These are phyloP conservation scores for Sanghuangporus weigelae DNA, from an alignment of 1,284 basidiomycete species.

Conservation along the genomic window DNA sequence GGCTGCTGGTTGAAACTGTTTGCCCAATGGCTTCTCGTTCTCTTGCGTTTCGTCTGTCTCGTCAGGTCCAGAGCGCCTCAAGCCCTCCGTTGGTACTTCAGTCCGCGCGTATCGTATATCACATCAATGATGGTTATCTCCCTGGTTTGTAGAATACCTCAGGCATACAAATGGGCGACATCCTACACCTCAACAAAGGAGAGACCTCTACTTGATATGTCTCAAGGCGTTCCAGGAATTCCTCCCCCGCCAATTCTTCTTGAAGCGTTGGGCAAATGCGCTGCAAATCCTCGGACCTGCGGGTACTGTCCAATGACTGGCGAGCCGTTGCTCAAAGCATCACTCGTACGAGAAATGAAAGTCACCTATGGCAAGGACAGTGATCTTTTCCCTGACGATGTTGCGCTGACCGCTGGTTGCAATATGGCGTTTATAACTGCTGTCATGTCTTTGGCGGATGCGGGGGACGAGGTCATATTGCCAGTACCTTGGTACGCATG, in stretches of 20 bases:
- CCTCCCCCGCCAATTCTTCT: conserved; percentile 56
- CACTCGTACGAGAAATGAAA: conserved; percentile 63
- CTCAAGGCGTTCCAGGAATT: conserved; percentile 70
- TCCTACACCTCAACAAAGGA: conserved; percentile 39
- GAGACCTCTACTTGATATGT: conserved; percentile 66
- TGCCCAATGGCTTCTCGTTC: conserved; percentile 1
- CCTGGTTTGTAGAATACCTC: conserved; percentile 49
- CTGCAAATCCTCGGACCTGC: conserved; percentile 42
- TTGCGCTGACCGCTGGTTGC: conserved; percentile 62
- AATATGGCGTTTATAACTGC: conserved; percentile 68
- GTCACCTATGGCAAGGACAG: conserved; percentile 47
- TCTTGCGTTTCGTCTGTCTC: conserved; percentile 34
- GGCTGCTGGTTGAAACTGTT: too few relatives aligned
- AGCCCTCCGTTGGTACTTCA: conserved; percentile 12
- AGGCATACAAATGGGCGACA: conserved; percentile 61
- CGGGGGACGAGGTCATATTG: conserved; percentile 73
- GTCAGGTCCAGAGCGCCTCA: conserved; percentile 34
- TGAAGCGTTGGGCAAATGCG: conserved; percentile 41
- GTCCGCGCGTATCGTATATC: not conserved
- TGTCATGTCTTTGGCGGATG: conserved; percentile 61
- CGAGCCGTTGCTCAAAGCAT: conserved; percentile 50
- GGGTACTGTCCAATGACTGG: conserved; percentile 70
- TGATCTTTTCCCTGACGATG: conserved; percentile 49
- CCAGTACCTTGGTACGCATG: conserved; percentile 65
- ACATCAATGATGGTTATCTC: not conserved